Conservation (phyloP, 345 rosid genomes). For the Corymbia maculata region DNA sequence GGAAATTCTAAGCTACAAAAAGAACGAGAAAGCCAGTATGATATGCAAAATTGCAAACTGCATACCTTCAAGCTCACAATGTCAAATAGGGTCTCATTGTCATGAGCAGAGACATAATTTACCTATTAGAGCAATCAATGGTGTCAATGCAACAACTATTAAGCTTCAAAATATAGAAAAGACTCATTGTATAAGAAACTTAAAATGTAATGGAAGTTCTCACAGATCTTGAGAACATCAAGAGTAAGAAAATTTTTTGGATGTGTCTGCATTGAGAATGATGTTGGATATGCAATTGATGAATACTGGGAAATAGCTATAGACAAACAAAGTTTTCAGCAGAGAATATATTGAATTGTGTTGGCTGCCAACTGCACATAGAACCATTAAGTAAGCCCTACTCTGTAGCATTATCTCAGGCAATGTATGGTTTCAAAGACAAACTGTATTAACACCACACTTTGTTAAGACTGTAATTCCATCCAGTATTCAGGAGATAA, state of each 20-base stretch:
- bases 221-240: background rate
- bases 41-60: background rate
- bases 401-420: background rate
- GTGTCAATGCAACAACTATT: background rate
- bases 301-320: background rate
- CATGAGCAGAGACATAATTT: slow-evolving; percentile 96
- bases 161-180: background rate
- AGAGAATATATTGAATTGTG: background rate
- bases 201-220: background rate
- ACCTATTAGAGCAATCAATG: slow-evolving; percentile 27
- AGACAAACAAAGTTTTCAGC: background rate
- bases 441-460: background rate
- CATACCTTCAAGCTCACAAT: slow-evolving; percentile 73
- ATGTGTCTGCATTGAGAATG: background rate
- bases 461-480: background rate
- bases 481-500: background rate
- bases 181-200: background rate
- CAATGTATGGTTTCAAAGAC: background rate
- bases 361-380: background rate
- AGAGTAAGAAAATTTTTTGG: background rate
- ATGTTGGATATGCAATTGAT: background rate
- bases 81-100: slow-evolving; percentile 94
- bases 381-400: background rate
- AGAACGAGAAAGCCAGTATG: background rate
- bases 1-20: background rate